phyloP scores from a whole-genome alignment of 371 early-diverging fungal species.

The Circinella minor region DNA sequence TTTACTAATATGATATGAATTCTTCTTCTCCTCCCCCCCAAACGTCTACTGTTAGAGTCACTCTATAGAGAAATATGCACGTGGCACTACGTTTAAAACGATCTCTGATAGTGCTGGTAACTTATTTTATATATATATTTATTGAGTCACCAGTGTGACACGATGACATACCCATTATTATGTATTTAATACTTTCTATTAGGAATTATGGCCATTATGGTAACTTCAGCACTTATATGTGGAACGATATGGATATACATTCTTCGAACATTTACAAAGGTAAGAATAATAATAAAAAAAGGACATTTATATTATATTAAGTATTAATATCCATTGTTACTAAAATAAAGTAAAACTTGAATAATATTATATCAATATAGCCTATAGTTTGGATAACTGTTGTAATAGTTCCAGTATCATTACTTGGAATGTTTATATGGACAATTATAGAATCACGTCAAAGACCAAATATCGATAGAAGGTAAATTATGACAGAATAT shows the following conservation, averaged over 20 bases:
- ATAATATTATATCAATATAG: slow-evolving; percentile 23
- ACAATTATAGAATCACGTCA: slow-evolving; percentile 55
- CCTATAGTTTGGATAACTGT: slow-evolving; percentile 70
- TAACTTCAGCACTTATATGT: slow-evolving; percentile 46
- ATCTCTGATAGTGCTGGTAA: slow-evolving; percentile 64
- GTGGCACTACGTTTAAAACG: slow-evolving; percentile 53
- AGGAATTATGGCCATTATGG: slow-evolving; percentile 58
- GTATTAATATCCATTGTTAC: too few species aligned
- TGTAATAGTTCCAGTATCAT: slow-evolving; percentile 55
- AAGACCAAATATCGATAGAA: slow-evolving; percentile 39
- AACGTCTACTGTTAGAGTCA: slow-evolving; percentile 28
- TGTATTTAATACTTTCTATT: background rate
- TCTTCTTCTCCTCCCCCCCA: background rate
- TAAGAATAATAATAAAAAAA: slow-evolving; percentile 15
- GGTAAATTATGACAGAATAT: slow-evolving; percentile 8
- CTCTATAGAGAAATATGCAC: slow-evolving; percentile 42
- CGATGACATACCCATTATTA: background rate
- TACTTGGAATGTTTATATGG: slow-evolving; percentile 64
- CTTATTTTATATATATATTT: background rate
- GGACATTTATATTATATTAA: too few species aligned
- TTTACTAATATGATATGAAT: background rate
- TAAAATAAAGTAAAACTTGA: too few species aligned
- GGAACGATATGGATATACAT: slow-evolving; percentile 61
- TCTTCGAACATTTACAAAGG: slow-evolving; percentile 58
- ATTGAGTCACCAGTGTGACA: background rate